Base-by-base conservation (phyloP, 805 yeast genomes). In the Vanderwaltozyma yarrowii region DNA sequence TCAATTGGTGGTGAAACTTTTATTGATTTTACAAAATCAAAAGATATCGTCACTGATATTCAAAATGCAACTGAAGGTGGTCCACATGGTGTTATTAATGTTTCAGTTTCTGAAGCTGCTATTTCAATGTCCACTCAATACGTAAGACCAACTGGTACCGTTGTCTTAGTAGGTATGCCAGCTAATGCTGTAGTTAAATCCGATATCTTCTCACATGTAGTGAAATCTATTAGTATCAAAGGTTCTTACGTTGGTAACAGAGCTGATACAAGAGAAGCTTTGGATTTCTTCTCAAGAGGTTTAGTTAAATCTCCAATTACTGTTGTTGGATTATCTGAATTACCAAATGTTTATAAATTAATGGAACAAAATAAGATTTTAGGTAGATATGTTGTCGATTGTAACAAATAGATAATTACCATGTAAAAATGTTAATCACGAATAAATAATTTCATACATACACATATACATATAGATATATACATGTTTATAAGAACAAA, bases 161-260 rank as follows among this genome's bases (percentile, higher is more conserved):
- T 79, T 51, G 81, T 73, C 31, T 65, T 70, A 47, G 84, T 80
- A 39, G 86, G 87, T 41, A 66, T 84, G 49, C 94, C 94, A 45
- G 84, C 86, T 11, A 76, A 76, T 49, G 86, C 89, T 39, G 71
- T 72, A 55, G 74, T 73, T 47, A 67, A 70, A 45, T 74, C 85
- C 14, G 69, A 74, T 33, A 81, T 84, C 34, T 79, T 82, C 64
- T 66, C 70, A 32, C 75, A 80, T 31, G 94, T 84, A 38, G 78
- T 80, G 46, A 80, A 73, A 61, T 74, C 83, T 29, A 67, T 81
- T 57, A 67, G 67, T 54, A 77, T 84, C 58, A 73, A 69, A 58
- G 94, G 92, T 43, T 82, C 94, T 20, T 82, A 81, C 53, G 94
- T 85, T 40, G 94, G 94, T 45, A 83, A 81, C 73, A 78, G 94